Evolutionary conservation across 345 rosid genomes (phyloP).

Genomic region (Zanthoxylum bungeanum): DNA sequence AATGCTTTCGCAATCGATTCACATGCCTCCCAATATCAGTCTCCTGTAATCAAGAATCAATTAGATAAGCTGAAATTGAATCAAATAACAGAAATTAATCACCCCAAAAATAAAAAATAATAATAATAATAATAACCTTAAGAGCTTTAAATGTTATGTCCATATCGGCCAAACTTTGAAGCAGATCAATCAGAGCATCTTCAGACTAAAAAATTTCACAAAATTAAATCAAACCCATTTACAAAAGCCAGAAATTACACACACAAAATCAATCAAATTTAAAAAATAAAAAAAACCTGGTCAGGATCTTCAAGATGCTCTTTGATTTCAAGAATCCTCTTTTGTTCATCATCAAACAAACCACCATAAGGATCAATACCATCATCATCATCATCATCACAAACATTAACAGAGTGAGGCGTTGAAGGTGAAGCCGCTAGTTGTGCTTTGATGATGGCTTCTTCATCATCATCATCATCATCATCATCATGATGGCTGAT

Average conservation of each 20-base stretch:
- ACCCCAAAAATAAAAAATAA: background rate
- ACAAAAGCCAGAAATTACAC: background rate
- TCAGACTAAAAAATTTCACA: conserved; percentile 55
- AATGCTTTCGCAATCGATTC: conserved; percentile 67
- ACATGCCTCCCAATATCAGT: conserved; percentile 79
- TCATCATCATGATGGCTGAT: conserved; percentile 14
- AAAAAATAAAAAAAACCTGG: conserved; percentile 51
- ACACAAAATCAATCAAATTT: background rate
- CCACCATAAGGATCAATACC: conserved; percentile 82
- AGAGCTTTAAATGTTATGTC: conserved; percentile 94
- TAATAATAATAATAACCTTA: conserved; percentile 46
- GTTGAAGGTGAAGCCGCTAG: conserved; percentile 34
- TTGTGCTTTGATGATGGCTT: conserved; percentile 11
- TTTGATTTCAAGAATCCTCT: conserved; percentile 74
- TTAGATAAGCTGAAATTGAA: background rate
- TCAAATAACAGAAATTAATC: background rate
- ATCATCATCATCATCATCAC: conserved; percentile 49
- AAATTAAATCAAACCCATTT: conserved; percentile 12
- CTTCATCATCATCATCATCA: conserved; percentile 7
- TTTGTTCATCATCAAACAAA: conserved; percentile 94
- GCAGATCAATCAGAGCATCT: conserved; percentile 83
- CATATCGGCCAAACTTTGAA: conserved; percentile 93
- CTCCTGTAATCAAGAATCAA: conserved; percentile 42
- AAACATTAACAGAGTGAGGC: conserved; percentile 49
- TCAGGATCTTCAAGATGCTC: conserved; percentile 82